Base-by-base conservation (phyloP, 306 rosid species). In the Glycine soja region DNA sequence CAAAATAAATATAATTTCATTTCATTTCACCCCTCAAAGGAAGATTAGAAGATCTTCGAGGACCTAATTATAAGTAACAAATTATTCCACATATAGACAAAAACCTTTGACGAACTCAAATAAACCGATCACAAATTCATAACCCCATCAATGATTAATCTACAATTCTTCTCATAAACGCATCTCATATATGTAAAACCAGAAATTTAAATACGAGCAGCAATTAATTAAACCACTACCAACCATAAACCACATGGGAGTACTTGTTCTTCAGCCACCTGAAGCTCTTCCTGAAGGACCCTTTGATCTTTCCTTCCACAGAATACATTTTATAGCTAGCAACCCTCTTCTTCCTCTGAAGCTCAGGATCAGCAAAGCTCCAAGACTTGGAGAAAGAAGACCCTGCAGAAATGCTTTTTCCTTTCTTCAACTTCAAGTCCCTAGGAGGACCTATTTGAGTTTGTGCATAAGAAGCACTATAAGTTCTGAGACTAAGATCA, bases 331-430 rank as follows among this genome's bases (percentile, higher is more conserved):
- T 95, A 79, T 95, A 95, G 81, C 90, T 84, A 7, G 97, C 96
- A 76, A 95, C 94, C 85, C 99, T 91, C 78, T 81, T 93, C 88
- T 88, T 91, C 87, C 98, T 89, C 90, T 93, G 95, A 85, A 95
- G 77, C 87, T 95, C 98, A 82, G 94, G 94, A 80, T 95, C 97
- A 46, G 76, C 54, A 3, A 91, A 57, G 65, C 72, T 83, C 89
- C 83, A 87, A 63, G 92, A 59, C 84, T 85, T 93, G 46, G 94
- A 78, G 14, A 91, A 69, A 73, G 90, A 87, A 70, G 91, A 88
- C 6, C 84, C 88, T 15, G 84, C 87, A 10, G 90, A 62, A 50
- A 52, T n/a, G 79, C 87, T 80, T 79, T 93, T 95, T 69, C 90
- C 91, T 81, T 91, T 93, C 85, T 93, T 95, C 76, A 86, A 58